Base-by-base conservation (phyloP, 2,329 filamentous ascomycete species). In the Exophiala xenobiotica region DNA sequence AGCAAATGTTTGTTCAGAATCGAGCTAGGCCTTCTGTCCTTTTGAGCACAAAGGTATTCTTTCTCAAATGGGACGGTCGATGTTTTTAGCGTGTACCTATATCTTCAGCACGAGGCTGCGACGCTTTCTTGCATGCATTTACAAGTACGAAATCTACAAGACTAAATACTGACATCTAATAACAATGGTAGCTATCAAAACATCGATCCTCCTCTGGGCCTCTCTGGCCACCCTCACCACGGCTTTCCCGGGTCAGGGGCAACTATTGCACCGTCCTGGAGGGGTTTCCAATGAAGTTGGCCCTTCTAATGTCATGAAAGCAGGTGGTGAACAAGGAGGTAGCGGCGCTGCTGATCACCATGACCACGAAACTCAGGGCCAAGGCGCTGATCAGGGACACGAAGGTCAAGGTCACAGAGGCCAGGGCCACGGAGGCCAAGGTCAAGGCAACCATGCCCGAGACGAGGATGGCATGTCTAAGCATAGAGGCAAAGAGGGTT, bases 111-210 rank as follows among this genome's bases (percentile, higher is more conserved):
- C 7, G 14, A 38, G 1, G 19, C 8, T 40, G 12, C 20, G 14
- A n/a, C 14, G 19, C 18, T n/a, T 31, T n/a, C 42, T 22, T 33
- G n/a, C 6, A 14, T n/a, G 18, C 29, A 9, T 16, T 7, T 4
- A n/a, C 14, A 12, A 22, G 18, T 27, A 19, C 24, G 18, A 35
- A 3, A 35, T 14, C 31, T 18, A 20, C 23, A 18, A 12, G 16
- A 22, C 14, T 4, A 33, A 24, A 18, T n/a, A 33, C 18, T 51
- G 11, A 45, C 37, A 22, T 16, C 20, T 22, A 19, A 20, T 23
- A 26, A 23, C 19, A 22, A 57, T 54, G 54, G 40, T 57, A 26
- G 35, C 39, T 31, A 27, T 54, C 37, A 57, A 51, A 41, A 33
- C 38, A 20, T 18, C 48, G 20, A 27, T 51, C 14, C 16, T 48